Evolutionary conservation across 2,329 filamentous ascomycete genomes (phyloP).

Genomic region (Aspergillus brasiliensis): DNA sequence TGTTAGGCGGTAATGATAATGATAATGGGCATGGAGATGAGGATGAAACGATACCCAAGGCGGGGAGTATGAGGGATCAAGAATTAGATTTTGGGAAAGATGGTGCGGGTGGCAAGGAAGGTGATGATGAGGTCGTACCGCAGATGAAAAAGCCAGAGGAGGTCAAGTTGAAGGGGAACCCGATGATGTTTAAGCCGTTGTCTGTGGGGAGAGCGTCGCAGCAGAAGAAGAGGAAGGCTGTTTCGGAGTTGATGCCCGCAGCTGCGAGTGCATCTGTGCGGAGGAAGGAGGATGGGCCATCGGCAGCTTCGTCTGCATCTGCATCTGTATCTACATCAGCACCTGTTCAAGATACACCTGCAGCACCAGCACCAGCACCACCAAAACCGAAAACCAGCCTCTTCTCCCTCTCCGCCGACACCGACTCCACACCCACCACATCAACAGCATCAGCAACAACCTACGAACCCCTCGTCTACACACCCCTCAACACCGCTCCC

Average conservation of each 20-base stretch:
- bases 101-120: constrained; percentile 3
- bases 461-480: constrained; percentile 47
- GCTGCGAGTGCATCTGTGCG: too few species aligned
- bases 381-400: constrained; percentile 49
- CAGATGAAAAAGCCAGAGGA: constrained; percentile 30
- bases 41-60: constrained; percentile 30
- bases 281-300: too few species aligned
- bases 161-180: constrained; percentile 67
- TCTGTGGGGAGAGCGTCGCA: constrained; percentile 76
- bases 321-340: constrained; percentile 19
- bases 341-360: constrained; percentile 19
- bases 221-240: constrained; percentile 63
- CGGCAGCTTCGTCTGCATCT: constrained; percentile 19
- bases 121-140: neutral
- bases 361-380: constrained; percentile 22
- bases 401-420: constrained; percentile 42
- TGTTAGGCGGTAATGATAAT: constrained; percentile 8
- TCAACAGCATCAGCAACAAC: constrained; percentile 22
- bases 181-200: constrained; percentile 84
- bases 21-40: constrained; percentile 36
- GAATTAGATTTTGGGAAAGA: constrained; percentile 6
- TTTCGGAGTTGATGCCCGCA: constrained; percentile 6
- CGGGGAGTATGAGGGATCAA: constrained; percentile 25
- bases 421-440: constrained; percentile 13
- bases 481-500: constrained; percentile 24